A percentile compares a stretch with the other conserved stretches of the same genome.
These are phyloP conservation scores for Knoxia roxburghii DNA, from an alignment of 257 asterid species.

Conservation along the genomic window DNA sequence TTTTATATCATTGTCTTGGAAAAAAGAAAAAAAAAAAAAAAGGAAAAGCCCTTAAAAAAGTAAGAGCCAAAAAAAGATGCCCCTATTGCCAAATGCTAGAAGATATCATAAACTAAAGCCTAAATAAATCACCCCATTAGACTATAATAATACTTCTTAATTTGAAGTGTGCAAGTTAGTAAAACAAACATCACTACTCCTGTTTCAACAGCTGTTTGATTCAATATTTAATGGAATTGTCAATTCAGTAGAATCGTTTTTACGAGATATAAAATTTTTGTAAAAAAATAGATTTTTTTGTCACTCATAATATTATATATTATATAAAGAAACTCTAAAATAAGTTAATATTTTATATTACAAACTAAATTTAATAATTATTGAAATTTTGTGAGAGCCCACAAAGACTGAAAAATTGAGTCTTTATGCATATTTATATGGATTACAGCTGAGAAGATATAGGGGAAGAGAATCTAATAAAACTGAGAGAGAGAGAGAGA, in stretches of 20 bases:
- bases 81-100: constrained; percentile 7
- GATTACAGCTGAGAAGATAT: constrained; percentile 5
- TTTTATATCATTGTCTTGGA: background rate
- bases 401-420: no score
- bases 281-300: no score
- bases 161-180: constrained; percentile 29
- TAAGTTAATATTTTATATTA: no score
- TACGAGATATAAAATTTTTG: no score
- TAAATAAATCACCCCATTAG: constrained; percentile 8
- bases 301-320: no score
- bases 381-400: no score
- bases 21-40: background rate
- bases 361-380: no score
- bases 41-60: background rate
- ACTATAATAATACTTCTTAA: constrained; percentile 2
- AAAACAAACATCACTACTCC: constrained; percentile 4
- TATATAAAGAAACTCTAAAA: no score
- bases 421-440: no score
- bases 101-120: constrained; percentile 16
- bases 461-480: constrained; percentile 14
- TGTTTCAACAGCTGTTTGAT: background rate
- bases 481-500: background rate
- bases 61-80: background rate
- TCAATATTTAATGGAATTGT: background rate
- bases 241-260: no score